These are phyloP conservation scores for Drosera spatulata DNA, from an alignment of 179 eudicot genomes.

Conservation along the genomic window DNA sequence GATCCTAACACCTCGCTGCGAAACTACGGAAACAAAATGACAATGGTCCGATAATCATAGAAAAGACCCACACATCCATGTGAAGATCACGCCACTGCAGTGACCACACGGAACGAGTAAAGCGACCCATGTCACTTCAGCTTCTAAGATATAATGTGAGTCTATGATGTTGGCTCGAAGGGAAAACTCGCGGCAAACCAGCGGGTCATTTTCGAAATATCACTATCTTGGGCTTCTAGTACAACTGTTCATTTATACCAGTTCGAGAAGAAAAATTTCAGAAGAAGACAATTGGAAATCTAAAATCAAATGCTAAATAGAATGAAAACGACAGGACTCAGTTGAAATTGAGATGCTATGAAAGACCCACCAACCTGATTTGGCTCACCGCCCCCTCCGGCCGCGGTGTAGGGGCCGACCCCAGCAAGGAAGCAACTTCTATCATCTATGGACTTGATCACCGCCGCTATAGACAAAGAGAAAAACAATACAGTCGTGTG, in stretches of 20 bases:
- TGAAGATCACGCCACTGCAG: background rate
- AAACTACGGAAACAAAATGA: background rate
- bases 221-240: background rate
- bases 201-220: background rate
- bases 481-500: conserved; percentile 5
- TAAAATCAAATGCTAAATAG: background rate
- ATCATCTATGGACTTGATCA: background rate
- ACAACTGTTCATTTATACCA: background rate
- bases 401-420: background rate
- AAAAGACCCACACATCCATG: background rate
- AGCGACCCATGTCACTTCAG: conserved; percentile 1
- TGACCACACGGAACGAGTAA: background rate
- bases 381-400: background rate
- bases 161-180: background rate
- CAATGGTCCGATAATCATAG: background rate
- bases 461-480: conserved; percentile 7
- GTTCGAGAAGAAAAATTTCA: background rate
- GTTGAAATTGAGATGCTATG: background rate
- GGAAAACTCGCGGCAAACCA: background rate
- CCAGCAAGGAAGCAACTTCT: background rate
- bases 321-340: background rate
- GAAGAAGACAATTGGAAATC: background rate
- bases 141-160: background rate
- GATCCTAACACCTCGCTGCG: no score
- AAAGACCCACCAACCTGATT: background rate